Conservation (phyloP, 768 basidiomycete species). For the Russula lepida region DNA sequence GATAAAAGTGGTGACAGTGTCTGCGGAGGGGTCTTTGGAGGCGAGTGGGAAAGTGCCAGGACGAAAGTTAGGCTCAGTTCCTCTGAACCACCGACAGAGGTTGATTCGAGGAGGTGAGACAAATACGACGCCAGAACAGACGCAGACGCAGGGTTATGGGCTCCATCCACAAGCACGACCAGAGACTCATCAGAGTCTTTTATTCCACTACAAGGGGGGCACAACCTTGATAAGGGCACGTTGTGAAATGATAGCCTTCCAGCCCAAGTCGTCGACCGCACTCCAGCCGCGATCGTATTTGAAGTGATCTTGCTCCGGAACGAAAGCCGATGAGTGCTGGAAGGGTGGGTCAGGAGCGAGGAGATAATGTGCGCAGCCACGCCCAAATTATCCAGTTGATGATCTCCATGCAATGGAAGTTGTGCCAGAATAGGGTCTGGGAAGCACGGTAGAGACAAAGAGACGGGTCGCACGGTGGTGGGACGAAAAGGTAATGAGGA, state of each 20-base stretch:
- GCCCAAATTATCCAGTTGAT: slow-evolving; percentile 82
- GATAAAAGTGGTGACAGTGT: slow-evolving; percentile 63
- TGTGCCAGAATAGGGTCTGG: slow-evolving; percentile 36
- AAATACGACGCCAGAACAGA: slow-evolving; percentile 60
- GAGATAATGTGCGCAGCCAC: slow-evolving; percentile 57
- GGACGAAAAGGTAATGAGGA: slow-evolving; percentile 24
- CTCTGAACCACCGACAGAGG: slow-evolving; percentile 17
- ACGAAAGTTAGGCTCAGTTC: slow-evolving; percentile 54
- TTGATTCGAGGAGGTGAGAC: slow-evolving; percentile 30
- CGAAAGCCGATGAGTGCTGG: slow-evolving; percentile 22
- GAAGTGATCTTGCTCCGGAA: slow-evolving; percentile 36
- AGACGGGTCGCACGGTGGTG: slow-evolving; percentile 38
- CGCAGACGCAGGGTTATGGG: slow-evolving; percentile 84
- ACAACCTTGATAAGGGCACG: slow-evolving; percentile 23
- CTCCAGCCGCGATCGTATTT: slow-evolving; percentile 45
- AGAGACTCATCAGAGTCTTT: slow-evolving; percentile 19
- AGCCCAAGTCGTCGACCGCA: slow-evolving; percentile 59
- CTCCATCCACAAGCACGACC: slow-evolving; percentile 77
- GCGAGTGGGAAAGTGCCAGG: slow-evolving; percentile 77
- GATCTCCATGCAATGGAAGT: slow-evolving; percentile 67
- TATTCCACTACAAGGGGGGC: not conserved
- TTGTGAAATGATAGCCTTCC: slow-evolving; percentile 73
- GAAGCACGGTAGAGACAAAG: slow-evolving; percentile 38
- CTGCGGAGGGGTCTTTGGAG: slow-evolving; percentile 68
- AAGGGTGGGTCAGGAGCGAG: slow-evolving; percentile 39